Percentiles rank a stretch among this genome's conserved stretches.
Conservation (phyloP, 1,139 yeast genomes). For the Pneumocystis wakefieldiae region DNA sequence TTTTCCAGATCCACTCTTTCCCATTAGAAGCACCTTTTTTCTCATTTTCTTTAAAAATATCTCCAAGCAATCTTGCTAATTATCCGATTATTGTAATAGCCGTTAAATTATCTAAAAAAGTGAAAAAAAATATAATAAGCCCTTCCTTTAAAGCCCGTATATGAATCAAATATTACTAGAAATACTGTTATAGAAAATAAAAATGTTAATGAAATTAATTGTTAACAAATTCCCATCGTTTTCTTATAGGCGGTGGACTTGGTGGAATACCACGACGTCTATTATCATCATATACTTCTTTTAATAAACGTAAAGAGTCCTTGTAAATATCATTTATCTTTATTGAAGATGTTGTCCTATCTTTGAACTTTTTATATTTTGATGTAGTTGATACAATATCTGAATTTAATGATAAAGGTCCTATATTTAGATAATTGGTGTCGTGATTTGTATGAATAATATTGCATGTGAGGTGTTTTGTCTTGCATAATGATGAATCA, state of each 20-base stretch:
- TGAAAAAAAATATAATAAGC: too few species aligned
- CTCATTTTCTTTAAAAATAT: neutral
- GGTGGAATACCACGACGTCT: neutral
- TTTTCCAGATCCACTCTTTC: constrained; percentile 94
- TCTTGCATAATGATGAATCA: neutral
- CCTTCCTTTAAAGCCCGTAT: too few species aligned
- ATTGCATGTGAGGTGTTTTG: neutral
- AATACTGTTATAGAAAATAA: neutral
- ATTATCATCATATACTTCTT: neutral
- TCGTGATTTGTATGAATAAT: too few species aligned
- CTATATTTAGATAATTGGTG: neutral
- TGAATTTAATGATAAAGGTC: neutral
- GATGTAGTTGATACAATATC: neutral
- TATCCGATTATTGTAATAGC: neutral
- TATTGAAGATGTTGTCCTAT: neutral
- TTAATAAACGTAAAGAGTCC: neutral
- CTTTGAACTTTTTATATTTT: neutral
- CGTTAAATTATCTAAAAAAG: too few species aligned
- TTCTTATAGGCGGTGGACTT: neutral
- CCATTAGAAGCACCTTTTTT: constrained; percentile 27
- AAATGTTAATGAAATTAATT: neutral
- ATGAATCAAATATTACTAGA: too few species aligned
- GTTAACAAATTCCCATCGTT: neutral
- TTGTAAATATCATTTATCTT: neutral
- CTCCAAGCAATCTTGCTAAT: neutral